Conservation (phyloP, 148 eudicot genomes). For the Camellia sinensis region DNA sequence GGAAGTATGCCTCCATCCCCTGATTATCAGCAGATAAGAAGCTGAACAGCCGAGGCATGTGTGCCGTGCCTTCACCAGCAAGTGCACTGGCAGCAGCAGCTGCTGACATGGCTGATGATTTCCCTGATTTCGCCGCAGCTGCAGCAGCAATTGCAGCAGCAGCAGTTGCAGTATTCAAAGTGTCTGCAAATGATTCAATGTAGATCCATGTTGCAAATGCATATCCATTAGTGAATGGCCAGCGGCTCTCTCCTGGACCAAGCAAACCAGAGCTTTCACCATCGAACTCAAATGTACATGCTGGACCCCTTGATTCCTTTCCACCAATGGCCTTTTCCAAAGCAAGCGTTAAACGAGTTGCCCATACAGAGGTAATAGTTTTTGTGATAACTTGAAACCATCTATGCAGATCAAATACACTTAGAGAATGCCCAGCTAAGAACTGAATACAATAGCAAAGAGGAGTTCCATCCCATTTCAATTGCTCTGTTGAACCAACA, state of each 20-base stretch:
- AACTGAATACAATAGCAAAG: slow-evolving; percentile 88
- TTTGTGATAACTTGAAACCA: slow-evolving; percentile 74
- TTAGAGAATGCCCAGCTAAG: slow-evolving; percentile 88
- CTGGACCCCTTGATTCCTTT: slow-evolving; percentile 91
- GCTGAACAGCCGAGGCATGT: slow-evolving; percentile 97
- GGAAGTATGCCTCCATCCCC: slow-evolving; percentile 97
- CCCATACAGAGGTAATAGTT: slow-evolving; percentile 67
- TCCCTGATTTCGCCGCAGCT: slow-evolving; percentile 92
- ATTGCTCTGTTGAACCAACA: slow-evolving; percentile 40
- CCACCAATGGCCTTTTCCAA: slow-evolving; percentile 93
- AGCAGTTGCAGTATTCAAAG: slow-evolving; percentile 88
- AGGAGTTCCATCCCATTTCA: slow-evolving; percentile 89
- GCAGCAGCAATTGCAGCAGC: slow-evolving; percentile 99
- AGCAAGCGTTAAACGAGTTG: slow-evolving; percentile 67
- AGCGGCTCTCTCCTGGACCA: slow-evolving; percentile 96
- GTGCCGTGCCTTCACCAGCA: slow-evolving; percentile 98
- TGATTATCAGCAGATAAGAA: slow-evolving; percentile 95
- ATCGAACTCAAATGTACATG: slow-evolving; percentile 92
- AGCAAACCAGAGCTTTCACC: slow-evolving; percentile 99
- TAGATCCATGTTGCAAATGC: slow-evolving; percentile 99
- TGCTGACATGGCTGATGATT: slow-evolving; percentile 95
- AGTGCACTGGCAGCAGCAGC: slow-evolving; percentile 99
- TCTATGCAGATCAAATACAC: slow-evolving; percentile 69
- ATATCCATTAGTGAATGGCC: slow-evolving; percentile 95
- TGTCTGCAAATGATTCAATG: slow-evolving; percentile 95